Percentiles rank a stretch among this genome's conserved stretches.
Conservation (phyloP, 2,329 filamentous ascomycete genomes). For the Pseudocercospora vitis region DNA sequence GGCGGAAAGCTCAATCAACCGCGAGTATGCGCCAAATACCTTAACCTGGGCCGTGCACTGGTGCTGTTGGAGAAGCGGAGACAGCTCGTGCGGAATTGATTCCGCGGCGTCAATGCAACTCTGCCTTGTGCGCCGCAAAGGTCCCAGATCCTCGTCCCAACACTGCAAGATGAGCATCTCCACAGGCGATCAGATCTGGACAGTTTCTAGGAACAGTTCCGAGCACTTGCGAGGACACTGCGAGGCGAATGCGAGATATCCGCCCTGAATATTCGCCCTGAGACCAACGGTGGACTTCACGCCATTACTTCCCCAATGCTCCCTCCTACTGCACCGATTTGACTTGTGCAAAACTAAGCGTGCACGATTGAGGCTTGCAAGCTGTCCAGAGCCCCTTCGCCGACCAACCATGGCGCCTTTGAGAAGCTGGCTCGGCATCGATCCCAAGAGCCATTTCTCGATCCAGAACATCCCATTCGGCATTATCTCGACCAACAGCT, state of each 20-base stretch:
- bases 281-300: too few species aligned
- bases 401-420: constrained; percentile 35
- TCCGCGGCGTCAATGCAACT: too few species aligned
- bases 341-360: too few species aligned
- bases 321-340: too few species aligned
- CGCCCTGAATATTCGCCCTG: not conserved
- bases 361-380: not conserved
- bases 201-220: not conserved
- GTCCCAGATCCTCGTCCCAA: not conserved
- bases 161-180: not conserved
- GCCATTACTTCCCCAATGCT: too few species aligned
- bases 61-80: not conserved
- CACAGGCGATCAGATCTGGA: not conserved
- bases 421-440: constrained; percentile 61
- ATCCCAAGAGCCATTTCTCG: constrained; percentile 66
- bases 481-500: constrained; percentile 66
- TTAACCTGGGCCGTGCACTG: too few species aligned
- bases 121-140: too few species aligned
- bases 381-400: not conserved
- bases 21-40: too few species aligned
- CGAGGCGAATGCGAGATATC: not conserved
- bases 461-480: constrained; percentile 81
- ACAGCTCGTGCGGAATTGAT: too few species aligned
- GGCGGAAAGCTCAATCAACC: not conserved
- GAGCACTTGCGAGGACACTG: not conserved